Base-by-base conservation (phyloP, 225 moss, liverwort and hornwort genomes). In the Physcomitrellopsis africana region DNA sequence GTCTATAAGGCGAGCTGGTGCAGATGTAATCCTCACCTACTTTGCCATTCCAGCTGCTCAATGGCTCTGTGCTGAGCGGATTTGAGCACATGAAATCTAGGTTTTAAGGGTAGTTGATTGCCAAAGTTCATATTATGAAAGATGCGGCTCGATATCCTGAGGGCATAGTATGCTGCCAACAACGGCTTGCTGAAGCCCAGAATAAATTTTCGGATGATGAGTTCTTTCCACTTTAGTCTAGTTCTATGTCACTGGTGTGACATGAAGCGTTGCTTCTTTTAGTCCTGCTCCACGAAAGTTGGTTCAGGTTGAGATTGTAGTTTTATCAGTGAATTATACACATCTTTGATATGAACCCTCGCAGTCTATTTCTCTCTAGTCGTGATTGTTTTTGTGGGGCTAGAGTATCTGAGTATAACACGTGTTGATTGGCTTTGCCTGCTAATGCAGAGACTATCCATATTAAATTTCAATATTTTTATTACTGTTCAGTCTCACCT, bases 11-110 rank as follows among this genome's bases (percentile, higher is more conserved):
- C 87, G 97, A 59, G 97, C 97, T 44, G 97, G 97, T 75, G 97
- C 97, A 18, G 97, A 99, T 78, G 89, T 99, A 48, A 82, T 99
- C 32, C 92, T 95, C 46, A 93, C 93, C 11, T 99, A 99, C 79
- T 90, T 89, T 46, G 97, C 95, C 15, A 85, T 62, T 58, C 93
- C 92, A 79, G 97, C 97, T 73, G 97, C 95, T 3, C 88, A 90
- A 65, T 95, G 89, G 67, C 90, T 99, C 13, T 92, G 87, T 76
- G 96, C 88, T 22, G 92, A 96, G 84, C 82, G 83, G 17, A 67
- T 84, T 79, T 89, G 78, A 88, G 65, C 27, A 23, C 5, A 63
- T 47, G 59, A 16, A 60, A 43, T 37, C 37, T 27, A 6, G 47
- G 65, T 69, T 11, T 43, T 45, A 62, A 37, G 29, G 14, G 27